Evolutionary conservation across 805 yeast species (phyloP), one percentile per base, ranked within the genome.

Genomic region (Saturnispora kantuleensis): DNA sequence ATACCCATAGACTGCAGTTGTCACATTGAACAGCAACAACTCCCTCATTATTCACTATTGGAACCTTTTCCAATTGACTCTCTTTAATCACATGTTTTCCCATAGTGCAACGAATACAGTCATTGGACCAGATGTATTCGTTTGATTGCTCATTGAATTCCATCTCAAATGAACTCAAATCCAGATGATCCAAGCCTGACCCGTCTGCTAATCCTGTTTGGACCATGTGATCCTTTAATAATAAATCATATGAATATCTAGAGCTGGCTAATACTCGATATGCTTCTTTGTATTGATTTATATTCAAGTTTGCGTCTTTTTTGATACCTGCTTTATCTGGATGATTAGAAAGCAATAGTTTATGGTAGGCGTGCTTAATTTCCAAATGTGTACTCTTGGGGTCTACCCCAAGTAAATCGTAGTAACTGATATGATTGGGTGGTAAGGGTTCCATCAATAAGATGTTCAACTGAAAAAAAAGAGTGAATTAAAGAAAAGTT

Each of bases 1-100:
- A 77, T 21, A 90, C 62, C 96, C 96, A 90, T 29, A 88, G 58
- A 58, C 95, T 84, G 60, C 97, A 90, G 30, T 84, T 79, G 10
- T 65, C 58, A 58, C 97, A 90, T 55, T 89, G 96, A 0, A 85
- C 77, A 17, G 85, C 69, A 1, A 89, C 71, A 3, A 47, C 39
- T 4, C 45, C 50, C 3, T 73, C 69, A 0, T 78, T 81, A 44
- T 69, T 65, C 7, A 16, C 12, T 4, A 42, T 17, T 8, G 36
- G 37, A 2, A 42, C 40, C 12, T 42, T 29, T 13, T 64, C 78
- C 45, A 90, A 66, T 44, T 82, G 84, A 1, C 62, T 56, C 50
- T 87, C 96, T 12, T 10, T 38, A 10, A 42, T 21, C 9, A 26
- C 10, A 21, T 42, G 37, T 3, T 37, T 8, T 5, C 45, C 45